These are phyloP conservation scores for Helianthus annuus DNA, from an alignment of 129 eudicot species.

Conservation along the genomic window DNA sequence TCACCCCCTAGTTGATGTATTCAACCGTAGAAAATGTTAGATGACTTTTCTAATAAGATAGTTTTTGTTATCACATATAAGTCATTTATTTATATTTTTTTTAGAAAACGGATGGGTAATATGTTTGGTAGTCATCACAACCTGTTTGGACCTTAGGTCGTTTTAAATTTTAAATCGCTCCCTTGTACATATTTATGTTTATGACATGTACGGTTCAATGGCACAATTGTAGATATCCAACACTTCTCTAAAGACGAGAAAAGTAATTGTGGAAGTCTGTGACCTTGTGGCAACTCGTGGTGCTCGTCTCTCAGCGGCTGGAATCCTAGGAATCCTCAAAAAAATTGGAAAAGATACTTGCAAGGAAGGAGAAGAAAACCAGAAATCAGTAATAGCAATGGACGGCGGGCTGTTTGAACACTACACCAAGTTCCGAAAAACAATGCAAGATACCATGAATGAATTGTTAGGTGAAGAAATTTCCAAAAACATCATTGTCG, in stretches of 20 bases:
- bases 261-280: constrained; percentile 61
- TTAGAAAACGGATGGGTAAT: not conserved
- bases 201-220: not conserved
- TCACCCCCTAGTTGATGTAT: not conserved
- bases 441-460: constrained; percentile 50
- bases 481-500: constrained; percentile 38
- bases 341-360: constrained; percentile 62
- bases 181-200: not conserved
- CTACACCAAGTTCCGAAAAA: constrained; percentile 69
- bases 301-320: constrained; percentile 93
- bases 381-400: constrained; percentile 71
- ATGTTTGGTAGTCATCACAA: not conserved
- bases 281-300: constrained; percentile 84
- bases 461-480: constrained; percentile 73
- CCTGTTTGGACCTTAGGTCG: not conserved
- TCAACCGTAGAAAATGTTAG: too few species aligned
- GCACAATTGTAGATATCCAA: constrained; percentile 62
- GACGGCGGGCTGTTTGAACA: constrained; percentile 94
- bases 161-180: not conserved
- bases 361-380: constrained; percentile 50
- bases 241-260: constrained; percentile 68
- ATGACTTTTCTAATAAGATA: not conserved
- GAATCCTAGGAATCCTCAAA: constrained; percentile 76
- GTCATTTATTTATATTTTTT: not conserved
- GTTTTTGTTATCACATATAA: not conserved